Evolutionary conservation across 495 filamentous ascomycete genomes (phyloP), one percentile per base, ranked within the genome.

Genomic region (Talaromyces stipitatus): DNA sequence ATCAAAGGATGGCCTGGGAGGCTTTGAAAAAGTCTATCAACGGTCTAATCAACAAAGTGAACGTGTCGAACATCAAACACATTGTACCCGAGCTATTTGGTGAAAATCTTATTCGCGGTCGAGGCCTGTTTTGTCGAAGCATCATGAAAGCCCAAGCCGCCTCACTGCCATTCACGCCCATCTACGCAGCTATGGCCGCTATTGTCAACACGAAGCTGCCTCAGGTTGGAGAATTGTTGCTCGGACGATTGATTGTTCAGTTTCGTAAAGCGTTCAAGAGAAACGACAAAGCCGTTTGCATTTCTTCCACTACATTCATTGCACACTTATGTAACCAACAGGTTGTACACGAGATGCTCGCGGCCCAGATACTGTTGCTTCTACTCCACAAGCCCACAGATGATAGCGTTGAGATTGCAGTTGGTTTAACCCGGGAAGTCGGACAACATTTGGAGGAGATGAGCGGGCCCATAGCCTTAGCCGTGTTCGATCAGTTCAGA

Each of bases 1-100:
- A 96, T 69, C 94, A 99, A 77, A 88, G 95, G 51, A 94, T 99
- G 90, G 91, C 92, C 2, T 97, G 95, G 95, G 95, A 97, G 69
- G 92, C 94, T 9, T 69, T 97, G 66, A 99, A 99, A 75, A 99
- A 99, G 77, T 92, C 88, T 18, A 95, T 99, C 75, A 97, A 99
- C 67, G 94, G 94, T 64, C 74, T 99, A 27, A 92, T 97, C 75
- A 99, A 99, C 77, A 99, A 99, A 70, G 85, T 96, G 73, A 99
- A 97, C 71, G 86, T 89, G 36, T 88, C 87, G 18, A 99, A 99
- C 64, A 97, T 99, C 79, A 97, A 97, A 70, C 82, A 87, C 63
- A 96, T 99, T 59, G 90, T 97, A 7, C 92, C 91, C 0, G 94
- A 99, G 66, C 78, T 97, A 28, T 97, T 99, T 69, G 82, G 82